These are phyloP conservation scores for Stephanocyclus meneghinianus DNA, from an alignment of 352 stramenopile genomes.

Conservation along the genomic window DNA sequence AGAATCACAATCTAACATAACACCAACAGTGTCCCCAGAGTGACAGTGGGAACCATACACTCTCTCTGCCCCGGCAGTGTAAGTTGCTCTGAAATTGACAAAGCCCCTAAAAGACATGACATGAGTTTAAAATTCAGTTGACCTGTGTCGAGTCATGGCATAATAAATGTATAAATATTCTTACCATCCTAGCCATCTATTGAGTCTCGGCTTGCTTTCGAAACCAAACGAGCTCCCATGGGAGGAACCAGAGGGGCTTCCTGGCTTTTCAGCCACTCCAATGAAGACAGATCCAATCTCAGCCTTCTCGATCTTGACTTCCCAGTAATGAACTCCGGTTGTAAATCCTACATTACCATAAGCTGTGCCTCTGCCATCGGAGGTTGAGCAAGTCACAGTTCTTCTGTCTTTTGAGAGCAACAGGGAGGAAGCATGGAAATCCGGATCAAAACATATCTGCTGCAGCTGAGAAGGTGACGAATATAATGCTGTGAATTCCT, in stretches of 20 bases:
- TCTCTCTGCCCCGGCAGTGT: constrained; percentile 82
- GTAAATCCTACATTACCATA: constrained; percentile 82
- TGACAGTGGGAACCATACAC: constrained; percentile 88
- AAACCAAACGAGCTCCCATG: constrained; percentile 53
- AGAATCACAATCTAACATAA: constrained; percentile 97
- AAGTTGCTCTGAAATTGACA: constrained; percentile 95
- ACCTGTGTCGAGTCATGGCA: not conserved
- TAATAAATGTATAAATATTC: not conserved
- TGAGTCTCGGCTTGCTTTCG: constrained; percentile 56
- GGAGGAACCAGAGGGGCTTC: constrained; percentile 37
- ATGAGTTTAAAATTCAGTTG: not conserved
- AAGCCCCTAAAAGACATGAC: constrained; percentile 75
- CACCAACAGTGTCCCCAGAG: constrained; percentile 96
- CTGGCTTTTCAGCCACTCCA: constrained; percentile 89
- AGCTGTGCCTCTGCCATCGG: constrained; percentile 72
- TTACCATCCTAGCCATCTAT: constrained; percentile 63
- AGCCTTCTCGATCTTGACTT: constrained; percentile 94
- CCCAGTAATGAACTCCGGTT: constrained; percentile 96
- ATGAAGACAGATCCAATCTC: constrained; percentile 98
- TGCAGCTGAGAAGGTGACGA: constrained; percentile 53
- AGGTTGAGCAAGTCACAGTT: constrained; percentile 73
- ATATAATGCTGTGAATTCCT: constrained; percentile 19
- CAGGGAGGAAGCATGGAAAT: constrained; percentile 77
- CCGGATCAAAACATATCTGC: constrained; percentile 75
- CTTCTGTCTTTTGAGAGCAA: constrained; percentile 72